Conservation (phyloP, 2,329 filamentous ascomycete genomes). For the Tolypocladium album region DNA sequence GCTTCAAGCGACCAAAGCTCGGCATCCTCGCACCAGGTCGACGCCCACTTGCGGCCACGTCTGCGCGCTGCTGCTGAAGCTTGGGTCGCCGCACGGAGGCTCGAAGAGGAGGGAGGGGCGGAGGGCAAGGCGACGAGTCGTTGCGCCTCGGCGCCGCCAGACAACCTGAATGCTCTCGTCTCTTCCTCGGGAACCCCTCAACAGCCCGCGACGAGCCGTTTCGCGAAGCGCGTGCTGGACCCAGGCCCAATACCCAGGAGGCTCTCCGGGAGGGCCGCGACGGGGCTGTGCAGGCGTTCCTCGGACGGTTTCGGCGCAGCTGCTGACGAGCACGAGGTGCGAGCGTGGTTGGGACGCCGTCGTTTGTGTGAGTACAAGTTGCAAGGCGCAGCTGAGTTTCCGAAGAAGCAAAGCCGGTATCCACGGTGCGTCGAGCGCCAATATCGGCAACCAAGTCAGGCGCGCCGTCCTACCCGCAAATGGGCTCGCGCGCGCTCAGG, state of each 20-base stretch:
- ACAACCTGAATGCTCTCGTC: background rate
- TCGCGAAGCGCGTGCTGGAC: background rate
- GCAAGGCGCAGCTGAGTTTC: background rate
- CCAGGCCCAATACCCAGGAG: background rate
- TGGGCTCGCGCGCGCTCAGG: background rate
- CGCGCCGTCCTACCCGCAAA: background rate
- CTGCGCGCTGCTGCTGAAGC: background rate
- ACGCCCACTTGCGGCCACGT: background rate
- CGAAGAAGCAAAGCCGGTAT: background rate
- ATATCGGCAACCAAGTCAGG: background rate
- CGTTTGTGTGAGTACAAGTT: background rate
- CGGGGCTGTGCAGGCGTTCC: background rate
- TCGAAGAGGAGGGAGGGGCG: background rate
- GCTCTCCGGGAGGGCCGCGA: background rate
- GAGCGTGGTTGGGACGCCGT: background rate
- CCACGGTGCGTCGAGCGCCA: background rate
- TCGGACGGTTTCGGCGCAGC: background rate
- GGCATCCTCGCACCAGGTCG: constrained; percentile 27
- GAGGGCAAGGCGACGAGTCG: background rate
- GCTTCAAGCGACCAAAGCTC: constrained; percentile 42
- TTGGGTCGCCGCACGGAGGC: constrained; percentile 1
- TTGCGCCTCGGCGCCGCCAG: too few species aligned
- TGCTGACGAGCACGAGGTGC: background rate
- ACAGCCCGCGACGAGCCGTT: background rate
- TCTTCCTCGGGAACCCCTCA: background rate